A percentile compares a stretch with the other conserved stretches of the same genome.
These are phyloP conservation scores for Lagenidium giganteum DNA, from an alignment of 352 stramenopile genomes.

Conservation along the genomic window DNA sequence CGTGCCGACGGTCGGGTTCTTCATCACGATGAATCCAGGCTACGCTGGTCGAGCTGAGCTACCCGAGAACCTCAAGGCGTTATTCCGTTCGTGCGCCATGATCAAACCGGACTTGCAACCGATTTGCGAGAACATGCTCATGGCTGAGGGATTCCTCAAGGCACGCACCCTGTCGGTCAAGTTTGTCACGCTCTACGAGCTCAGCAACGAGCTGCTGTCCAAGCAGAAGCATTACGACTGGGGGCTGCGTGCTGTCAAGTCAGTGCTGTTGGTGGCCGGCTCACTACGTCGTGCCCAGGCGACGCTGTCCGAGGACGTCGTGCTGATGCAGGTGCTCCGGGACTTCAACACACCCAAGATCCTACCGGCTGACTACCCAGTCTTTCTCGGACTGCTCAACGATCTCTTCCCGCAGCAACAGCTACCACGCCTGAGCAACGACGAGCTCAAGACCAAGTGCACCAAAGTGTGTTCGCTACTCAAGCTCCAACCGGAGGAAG, in stretches of 20 bases:
- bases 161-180: conserved; percentile 78
- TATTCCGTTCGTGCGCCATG: conserved; percentile 91
- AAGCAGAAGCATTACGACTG: conserved; percentile 94
- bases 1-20: conserved; percentile 85
- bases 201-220: conserved; percentile 80
- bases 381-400: conserved; percentile 93
- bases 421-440: conserved; percentile 33
- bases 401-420: conserved; percentile 88
- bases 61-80: conserved; percentile 90
- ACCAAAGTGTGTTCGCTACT: conserved; percentile 45
- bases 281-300: conserved; percentile 84
- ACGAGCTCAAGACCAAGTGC: conserved; percentile 37
- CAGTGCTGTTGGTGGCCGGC: conserved; percentile 93
- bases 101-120: conserved; percentile 88
- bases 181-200: conserved; percentile 89
- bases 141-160: conserved; percentile 91
- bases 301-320: conserved; percentile 79
- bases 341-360: conserved; percentile 97
- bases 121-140: conserved; percentile 95
- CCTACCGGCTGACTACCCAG: conserved; percentile 87
- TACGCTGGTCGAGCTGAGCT: conserved; percentile 90
- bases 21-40: conserved; percentile 94
- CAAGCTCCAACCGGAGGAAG: conserved; percentile 91
- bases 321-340: conserved; percentile 94
- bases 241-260: conserved; percentile 94